A percentile compares a stretch with the other conserved stretches of the same genome.
phyloP scores from a whole-genome alignment of 1,284 basidiomycete genomes.

The Apiotrichum akiyoshidainum region DNA sequence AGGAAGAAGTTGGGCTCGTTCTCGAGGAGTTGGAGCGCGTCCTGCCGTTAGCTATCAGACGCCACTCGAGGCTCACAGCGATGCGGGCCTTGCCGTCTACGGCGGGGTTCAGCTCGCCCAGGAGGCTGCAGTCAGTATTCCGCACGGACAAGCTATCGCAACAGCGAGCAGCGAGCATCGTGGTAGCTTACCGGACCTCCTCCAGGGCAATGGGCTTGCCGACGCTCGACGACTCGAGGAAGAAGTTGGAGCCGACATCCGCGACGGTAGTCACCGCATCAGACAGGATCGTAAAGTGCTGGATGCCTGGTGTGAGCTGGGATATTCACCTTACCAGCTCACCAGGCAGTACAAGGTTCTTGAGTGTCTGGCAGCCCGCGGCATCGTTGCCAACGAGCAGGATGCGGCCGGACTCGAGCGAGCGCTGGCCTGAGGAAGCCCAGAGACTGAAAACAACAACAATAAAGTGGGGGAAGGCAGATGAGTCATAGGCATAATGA shows the following conservation, averaged over 20 bases:
- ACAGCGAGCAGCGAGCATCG: conserved; percentile 5
- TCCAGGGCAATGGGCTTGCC: conserved; percentile 77
- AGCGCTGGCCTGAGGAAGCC: conserved; percentile 90
- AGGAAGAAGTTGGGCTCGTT: conserved; percentile 56
- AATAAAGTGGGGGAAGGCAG: not conserved
- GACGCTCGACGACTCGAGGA: conserved; percentile 72
- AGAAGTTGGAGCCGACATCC: conserved; percentile 95
- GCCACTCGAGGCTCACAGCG: conserved; percentile 48
- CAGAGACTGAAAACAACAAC: conserved; percentile 64
- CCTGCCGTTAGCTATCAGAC: conserved; percentile 31
- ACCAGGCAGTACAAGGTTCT: conserved; percentile 91
- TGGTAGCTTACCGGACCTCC: conserved; percentile 58
- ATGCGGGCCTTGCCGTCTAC: conserved; percentile 71
- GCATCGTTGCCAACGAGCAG: conserved; percentile 76
- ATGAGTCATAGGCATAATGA: no score
- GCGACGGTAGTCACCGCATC: conserved; percentile 60
- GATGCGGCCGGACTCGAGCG: conserved; percentile 78
- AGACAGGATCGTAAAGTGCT: conserved; percentile 85
- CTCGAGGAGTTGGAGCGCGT: conserved; percentile 60
- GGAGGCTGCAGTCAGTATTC: conserved; percentile 49
- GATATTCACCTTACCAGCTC: conserved; percentile 7
- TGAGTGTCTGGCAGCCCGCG: conserved; percentile 78
- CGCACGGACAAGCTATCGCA: no score
- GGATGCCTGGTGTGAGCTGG: conserved; percentile 59
- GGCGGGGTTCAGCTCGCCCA: conserved; percentile 82